Evolutionary conservation across 192 early-diverging fungal species (phyloP).

Genomic region (Coemansia asiatica): DNA sequence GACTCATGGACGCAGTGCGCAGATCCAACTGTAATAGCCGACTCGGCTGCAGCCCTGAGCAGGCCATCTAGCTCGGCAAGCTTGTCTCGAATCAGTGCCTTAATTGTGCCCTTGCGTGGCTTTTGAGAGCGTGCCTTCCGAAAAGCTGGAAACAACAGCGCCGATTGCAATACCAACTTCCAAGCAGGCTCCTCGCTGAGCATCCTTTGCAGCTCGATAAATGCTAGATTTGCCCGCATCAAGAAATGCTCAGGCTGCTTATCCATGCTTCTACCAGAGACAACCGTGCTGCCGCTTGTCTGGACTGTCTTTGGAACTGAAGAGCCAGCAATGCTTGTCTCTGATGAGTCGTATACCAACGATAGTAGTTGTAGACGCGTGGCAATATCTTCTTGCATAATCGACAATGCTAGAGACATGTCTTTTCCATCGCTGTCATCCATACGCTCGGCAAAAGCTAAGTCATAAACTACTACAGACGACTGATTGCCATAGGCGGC

Average conservation of each 20-base stretch:
- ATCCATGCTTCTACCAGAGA: slow-evolving; percentile 23
- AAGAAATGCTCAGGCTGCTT: slow-evolving; percentile 31
- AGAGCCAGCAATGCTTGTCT: not conserved
- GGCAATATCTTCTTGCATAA: slow-evolving; percentile 27
- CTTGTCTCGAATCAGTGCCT: slow-evolving; percentile 19
- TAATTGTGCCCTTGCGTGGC: slow-evolving; percentile 31
- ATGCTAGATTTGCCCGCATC: slow-evolving; percentile 29
- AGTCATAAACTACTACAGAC: no score
- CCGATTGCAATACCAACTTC: slow-evolving; percentile 21
- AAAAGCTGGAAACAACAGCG: slow-evolving; percentile 32
- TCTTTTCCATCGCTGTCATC: not conserved
- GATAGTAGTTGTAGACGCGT: slow-evolving; percentile 20
- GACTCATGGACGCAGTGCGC: slow-evolving; percentile 37
- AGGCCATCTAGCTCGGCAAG: slow-evolving; percentile 29
- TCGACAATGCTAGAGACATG: not conserved
- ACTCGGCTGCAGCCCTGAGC: slow-evolving; percentile 12
- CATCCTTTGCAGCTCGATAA: slow-evolving; percentile 25
- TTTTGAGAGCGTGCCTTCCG: slow-evolving; percentile 15
- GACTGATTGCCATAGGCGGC: not conserved
- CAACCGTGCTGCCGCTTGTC: not conserved
- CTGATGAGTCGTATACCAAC: not conserved
- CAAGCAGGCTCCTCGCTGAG: slow-evolving; percentile 12
- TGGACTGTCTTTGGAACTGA: not conserved
- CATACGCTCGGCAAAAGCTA: no score
- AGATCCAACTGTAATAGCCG: slow-evolving; percentile 33